These are phyloP conservation scores for Trichoderma citrinoviride DNA, from an alignment of 2,329 filamentous ascomycete species.

Conservation along the genomic window DNA sequence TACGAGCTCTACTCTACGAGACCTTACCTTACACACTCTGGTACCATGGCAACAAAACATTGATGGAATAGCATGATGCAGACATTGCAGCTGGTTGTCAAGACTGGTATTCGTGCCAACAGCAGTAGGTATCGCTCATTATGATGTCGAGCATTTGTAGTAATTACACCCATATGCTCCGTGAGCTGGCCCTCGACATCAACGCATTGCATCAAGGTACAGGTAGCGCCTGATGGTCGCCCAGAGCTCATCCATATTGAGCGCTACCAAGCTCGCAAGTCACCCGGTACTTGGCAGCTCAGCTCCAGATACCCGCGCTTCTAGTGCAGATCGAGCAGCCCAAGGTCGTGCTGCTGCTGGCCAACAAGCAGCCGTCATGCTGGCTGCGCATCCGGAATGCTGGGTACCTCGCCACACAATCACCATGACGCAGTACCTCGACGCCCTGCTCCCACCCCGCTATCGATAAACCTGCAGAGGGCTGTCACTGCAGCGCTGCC, in stretches of 20 bases:
- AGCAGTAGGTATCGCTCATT: too few species aligned
- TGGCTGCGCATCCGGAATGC: neutral
- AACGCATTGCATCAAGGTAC: too few species aligned
- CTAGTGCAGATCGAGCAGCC: slow-evolving; percentile 15
- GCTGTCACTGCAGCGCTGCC: slow-evolving; percentile 10
- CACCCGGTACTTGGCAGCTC: neutral
- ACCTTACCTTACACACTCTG: too few species aligned
- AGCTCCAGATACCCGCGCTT: slow-evolving; percentile 14
- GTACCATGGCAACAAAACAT: too few species aligned
- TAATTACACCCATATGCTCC: neutral
- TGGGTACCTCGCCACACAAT: neutral
- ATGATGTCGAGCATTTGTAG: neutral
- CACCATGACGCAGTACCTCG: neutral
- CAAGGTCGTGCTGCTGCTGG: neutral
- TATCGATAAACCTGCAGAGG: slow-evolving; percentile 15
- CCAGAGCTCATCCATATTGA: neutral
- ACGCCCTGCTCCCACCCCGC: neutral
- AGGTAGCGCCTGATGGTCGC: too few species aligned
- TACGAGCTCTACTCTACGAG: too few species aligned
- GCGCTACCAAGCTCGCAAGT: neutral
- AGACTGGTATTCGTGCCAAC: too few species aligned
- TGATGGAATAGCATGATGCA: too few species aligned
- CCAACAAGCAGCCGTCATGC: neutral
- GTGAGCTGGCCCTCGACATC: too few species aligned
- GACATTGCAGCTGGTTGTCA: too few species aligned